phyloP scores from a whole-genome alignment of 2,329 filamentous ascomycete species.

The Cordyceps cateniannulata region DNA sequence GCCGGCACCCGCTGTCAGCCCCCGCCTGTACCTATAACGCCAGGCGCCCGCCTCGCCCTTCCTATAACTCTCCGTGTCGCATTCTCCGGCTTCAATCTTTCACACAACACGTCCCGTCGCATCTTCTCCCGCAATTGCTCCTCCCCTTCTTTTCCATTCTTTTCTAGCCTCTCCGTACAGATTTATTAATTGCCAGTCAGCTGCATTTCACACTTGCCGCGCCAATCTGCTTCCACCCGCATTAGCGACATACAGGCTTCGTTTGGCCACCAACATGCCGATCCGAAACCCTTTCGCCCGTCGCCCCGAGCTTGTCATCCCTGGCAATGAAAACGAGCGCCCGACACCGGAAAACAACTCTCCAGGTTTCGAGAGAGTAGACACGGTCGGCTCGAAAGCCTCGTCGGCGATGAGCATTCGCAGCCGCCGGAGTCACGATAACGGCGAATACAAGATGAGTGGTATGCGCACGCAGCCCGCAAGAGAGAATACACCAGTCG shows the following conservation, averaged over 20 bases:
- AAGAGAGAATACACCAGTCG: neutral
- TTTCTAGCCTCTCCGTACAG: neutral
- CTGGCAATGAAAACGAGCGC: conserved; percentile 47
- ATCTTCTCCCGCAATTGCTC: no score
- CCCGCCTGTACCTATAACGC: neutral
- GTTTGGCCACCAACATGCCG: conserved; percentile 43
- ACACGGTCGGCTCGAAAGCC: conserved; percentile 55
- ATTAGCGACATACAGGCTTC: neutral
- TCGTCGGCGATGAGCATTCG: conserved; percentile 57
- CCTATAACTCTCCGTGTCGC: neutral
- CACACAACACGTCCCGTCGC: neutral
- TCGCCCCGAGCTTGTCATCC: conserved; percentile 41
- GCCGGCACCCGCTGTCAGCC: neutral
- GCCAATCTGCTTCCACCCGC: neutral
- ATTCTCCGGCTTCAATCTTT: neutral
- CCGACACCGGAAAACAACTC: conserved; percentile 29
- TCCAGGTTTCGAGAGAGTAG: conserved; percentile 52
- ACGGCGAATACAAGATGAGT: conserved; percentile 72
- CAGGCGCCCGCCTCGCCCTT: no score
- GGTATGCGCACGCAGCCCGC: conserved; percentile 44
- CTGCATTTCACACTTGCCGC: neutral
- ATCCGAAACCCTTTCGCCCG: conserved; percentile 68
- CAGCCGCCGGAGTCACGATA: conserved; percentile 55
- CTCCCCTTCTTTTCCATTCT: neutral
- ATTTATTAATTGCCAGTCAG: neutral